These are phyloP conservation scores for Pseudogymnoascus sp. DNA, from an alignment of 2,329 filamentous ascomycete genomes.

Conservation along the genomic window DNA sequence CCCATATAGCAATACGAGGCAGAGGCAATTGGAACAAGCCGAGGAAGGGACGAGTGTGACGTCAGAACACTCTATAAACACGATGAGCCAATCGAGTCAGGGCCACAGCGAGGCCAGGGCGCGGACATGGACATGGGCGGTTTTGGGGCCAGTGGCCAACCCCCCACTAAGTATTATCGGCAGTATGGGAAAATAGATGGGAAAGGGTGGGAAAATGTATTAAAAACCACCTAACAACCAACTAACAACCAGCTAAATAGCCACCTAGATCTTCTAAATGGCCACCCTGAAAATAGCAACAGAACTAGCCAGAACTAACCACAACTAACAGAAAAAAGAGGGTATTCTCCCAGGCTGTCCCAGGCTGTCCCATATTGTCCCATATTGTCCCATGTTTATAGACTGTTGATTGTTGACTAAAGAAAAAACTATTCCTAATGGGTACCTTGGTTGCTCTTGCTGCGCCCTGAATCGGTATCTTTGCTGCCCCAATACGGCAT, in stretches of 20 bases:
- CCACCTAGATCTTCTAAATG: not conserved
- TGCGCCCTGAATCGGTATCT: not conserved
- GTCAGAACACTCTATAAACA: not conserved
- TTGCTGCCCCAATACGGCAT: not conserved
- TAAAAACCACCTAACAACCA: not conserved
- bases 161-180: not conserved
- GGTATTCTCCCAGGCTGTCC: not conserved
- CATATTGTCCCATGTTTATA: not conserved
- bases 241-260: not conserved
- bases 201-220: not conserved
- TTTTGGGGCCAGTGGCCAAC: not conserved
- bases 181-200: not conserved
- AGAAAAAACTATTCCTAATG: not conserved
- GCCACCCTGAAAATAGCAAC: conserved; percentile 3
- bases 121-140: not conserved
- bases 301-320: not conserved
- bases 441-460: not conserved
- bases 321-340: not conserved
- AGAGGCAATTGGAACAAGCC: not conserved
- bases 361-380: not conserved
- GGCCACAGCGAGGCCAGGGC: not conserved
- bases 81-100: not conserved
- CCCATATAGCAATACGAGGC: not conserved
- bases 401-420: not conserved
- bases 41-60: not conserved